phyloP scores from a whole-genome alignment of 1,139 yeast species.

The Meyerozyma carpophila region DNA sequence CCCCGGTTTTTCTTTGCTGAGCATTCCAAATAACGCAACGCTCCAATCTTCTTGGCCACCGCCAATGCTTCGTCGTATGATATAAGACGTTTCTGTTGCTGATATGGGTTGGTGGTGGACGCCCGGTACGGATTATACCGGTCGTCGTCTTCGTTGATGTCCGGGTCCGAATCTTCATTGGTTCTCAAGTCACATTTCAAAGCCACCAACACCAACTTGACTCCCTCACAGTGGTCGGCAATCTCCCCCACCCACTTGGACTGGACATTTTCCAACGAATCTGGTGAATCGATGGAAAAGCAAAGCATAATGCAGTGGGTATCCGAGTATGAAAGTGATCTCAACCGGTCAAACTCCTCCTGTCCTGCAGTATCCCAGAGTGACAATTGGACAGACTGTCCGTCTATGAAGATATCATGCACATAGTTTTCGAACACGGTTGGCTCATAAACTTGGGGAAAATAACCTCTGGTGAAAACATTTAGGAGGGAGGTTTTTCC shows the following conservation, averaged over 20 bases:
- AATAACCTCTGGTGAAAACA: conserved; percentile 95
- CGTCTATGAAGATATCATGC: conserved; percentile 94
- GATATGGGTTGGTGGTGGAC: conserved; percentile 25
- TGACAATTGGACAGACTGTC: conserved; percentile 86
- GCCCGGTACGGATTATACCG: conserved; percentile 30
- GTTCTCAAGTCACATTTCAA: conserved; percentile 88
- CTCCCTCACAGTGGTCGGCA: conserved; percentile 95
- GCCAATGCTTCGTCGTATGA: conserved; percentile 77
- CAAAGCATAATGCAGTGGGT: conserved; percentile 97
- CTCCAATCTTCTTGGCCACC: conserved; percentile 83
- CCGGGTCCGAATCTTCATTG: conserved; percentile 27
- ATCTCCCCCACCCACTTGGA: conserved; percentile 93
- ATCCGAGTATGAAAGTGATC: conserved; percentile 87
- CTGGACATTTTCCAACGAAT: conserved; percentile 91
- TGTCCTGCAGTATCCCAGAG: conserved; percentile 99
- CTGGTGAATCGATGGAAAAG: conserved; percentile 90
- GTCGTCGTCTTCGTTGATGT: conserved; percentile 34
- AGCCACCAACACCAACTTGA: conserved; percentile 87
- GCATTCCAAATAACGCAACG: conserved; percentile 83
- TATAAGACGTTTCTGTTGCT: conserved; percentile 51
- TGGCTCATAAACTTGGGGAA: conserved; percentile 97
- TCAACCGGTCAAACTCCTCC: conserved; percentile 91
- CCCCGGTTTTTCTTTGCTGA: conserved; percentile 93
- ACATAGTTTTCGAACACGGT: conserved; percentile 97
- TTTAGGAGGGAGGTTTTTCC: conserved; percentile 88